Evolutionary conservation across 768 basidiomycete genomes (phyloP), one percentile per base, ranked within the genome.

Genomic region (Russula lepida): DNA sequence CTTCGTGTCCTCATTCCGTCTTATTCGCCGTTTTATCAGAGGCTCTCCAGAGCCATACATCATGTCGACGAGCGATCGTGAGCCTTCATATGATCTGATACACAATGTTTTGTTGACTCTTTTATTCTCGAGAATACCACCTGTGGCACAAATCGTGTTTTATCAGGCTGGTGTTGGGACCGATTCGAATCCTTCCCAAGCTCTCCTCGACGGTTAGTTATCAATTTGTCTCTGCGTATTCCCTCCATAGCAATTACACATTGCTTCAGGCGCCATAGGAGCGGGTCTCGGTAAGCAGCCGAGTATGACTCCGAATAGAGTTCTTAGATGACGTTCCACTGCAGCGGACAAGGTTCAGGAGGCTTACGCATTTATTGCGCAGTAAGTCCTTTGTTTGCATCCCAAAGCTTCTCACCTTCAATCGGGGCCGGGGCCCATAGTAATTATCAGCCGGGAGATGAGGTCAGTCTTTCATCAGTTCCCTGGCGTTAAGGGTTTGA

Each of bases 341-440:
- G 51, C 65, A 88, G 86, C 74, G 43, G 84, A 84, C 59, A 88
- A 89, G 68, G 84, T 89, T 2, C 84, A 89, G 72, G 86, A 89
- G 64, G 87, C 83, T 35, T 88, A 88, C 72, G 84, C 80, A n/a
- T 89, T 89, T 68, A 84, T 89, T 66, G 81, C 88, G 23, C 85
- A 89, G 86, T 89, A 67, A 71, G 86, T 74, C 17, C 17, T 49
- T 39, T 9, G 41, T 52, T 23, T 41, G n/a, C 15, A 32, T 17
- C 19, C 25, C 41, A 27, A 46, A 23, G 23, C 32, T 39, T 35
- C 37, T 52, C 25, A 49, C 37, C 27, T 7, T 35, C 23, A 48
- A 48, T 11, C 8, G 35, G 35, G 25, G 59, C 41, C 8, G 35
- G 35, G 25, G 59, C 41, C 15, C 43, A 44, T 63, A 89, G 87